Conservation (phyloP, 768 basidiomycete species). For the Lactarius deliciosus region DNA sequence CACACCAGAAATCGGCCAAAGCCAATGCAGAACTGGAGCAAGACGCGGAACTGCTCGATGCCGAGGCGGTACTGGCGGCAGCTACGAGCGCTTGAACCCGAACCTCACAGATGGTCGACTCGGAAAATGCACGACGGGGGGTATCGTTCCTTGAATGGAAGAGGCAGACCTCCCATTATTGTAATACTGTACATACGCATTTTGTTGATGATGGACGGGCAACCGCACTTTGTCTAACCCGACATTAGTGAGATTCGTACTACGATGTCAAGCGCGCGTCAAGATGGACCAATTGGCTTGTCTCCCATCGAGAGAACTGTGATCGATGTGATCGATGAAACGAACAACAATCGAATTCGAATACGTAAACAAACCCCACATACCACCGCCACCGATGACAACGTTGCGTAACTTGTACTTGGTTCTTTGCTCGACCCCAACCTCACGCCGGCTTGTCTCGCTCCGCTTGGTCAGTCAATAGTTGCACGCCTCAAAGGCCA, state of each 20-base stretch:
- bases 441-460: not conserved
- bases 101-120: not conserved
- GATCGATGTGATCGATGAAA: not conserved
- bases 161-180: not conserved
- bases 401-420: not conserved
- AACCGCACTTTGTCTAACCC: not conserved
- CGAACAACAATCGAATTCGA: not conserved
- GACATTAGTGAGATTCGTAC: no score
- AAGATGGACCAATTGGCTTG: no score
- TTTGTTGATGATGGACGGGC: not conserved
- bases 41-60: slow-evolving; percentile 41
- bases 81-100: slow-evolving; percentile 25
- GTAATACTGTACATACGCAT: not conserved
- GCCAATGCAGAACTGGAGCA: slow-evolving; percentile 40
- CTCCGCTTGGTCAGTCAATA: no score
- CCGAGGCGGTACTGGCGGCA: slow-evolving; percentile 56
- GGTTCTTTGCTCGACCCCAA: not conserved
- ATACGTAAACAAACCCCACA: no score
- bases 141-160: not conserved
- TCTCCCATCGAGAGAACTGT: no score
- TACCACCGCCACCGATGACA: not conserved
- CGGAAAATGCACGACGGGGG: not conserved
- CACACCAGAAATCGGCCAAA: slow-evolving; percentile 45
- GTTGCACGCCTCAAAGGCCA: not conserved
- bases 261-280: no score